A percentile compares a stretch with the other conserved stretches of the same genome.
Conservation (phyloP, 352 stramenopile genomes). For the Globisporangium paddicum region DNA sequence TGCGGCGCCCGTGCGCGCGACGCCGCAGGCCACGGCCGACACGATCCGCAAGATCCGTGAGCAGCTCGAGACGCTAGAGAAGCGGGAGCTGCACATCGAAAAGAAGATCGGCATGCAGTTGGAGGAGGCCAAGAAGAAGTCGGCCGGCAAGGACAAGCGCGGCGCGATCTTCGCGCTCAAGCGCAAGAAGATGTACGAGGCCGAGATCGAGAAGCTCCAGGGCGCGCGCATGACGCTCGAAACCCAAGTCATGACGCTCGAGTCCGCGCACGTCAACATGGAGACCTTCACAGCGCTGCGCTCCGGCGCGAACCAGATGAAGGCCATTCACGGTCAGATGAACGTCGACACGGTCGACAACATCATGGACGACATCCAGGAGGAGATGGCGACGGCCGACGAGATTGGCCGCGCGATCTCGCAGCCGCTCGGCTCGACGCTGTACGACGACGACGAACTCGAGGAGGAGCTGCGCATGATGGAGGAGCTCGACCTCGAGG, state of each 20-base stretch:
- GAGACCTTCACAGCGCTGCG: slow-evolving; percentile 96
- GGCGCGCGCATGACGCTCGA: slow-evolving; percentile 96
- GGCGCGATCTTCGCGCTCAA: slow-evolving; percentile 97
- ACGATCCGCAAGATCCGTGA: slow-evolving; percentile 90
- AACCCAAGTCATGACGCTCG: slow-evolving; percentile 89
- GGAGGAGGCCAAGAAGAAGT: slow-evolving; percentile 95
- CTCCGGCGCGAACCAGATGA: slow-evolving; percentile 91
- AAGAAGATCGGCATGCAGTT: slow-evolving; percentile 95
- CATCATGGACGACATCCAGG: slow-evolving; percentile 98
- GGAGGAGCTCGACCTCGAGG: slow-evolving; percentile 90
- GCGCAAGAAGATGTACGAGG: slow-evolving; percentile 98
- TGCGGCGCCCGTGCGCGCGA: slow-evolving; percentile 41
- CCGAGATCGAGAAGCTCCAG: slow-evolving; percentile 97
- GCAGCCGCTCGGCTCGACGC: slow-evolving; percentile 90
- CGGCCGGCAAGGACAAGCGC: slow-evolving; percentile 95
- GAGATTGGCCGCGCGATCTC: slow-evolving; percentile 94
- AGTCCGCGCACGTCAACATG: slow-evolving; percentile 94
- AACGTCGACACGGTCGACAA: slow-evolving; percentile 97
- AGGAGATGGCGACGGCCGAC: slow-evolving; percentile 95
- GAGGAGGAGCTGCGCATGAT: slow-evolving; percentile 93
- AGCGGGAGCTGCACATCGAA: slow-evolving; percentile 94
- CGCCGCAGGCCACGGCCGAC: slow-evolving; percentile 67
- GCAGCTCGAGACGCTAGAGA: slow-evolving; percentile 90
- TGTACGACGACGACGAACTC: slow-evolving; percentile 94
- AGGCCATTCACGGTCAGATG: slow-evolving; percentile 93